Percentiles rank a stretch among this genome's conserved stretches.
Evolutionary conservation across 2,329 filamentous ascomycete genomes (phyloP).

Genomic region (Talaromyces sp.): DNA sequence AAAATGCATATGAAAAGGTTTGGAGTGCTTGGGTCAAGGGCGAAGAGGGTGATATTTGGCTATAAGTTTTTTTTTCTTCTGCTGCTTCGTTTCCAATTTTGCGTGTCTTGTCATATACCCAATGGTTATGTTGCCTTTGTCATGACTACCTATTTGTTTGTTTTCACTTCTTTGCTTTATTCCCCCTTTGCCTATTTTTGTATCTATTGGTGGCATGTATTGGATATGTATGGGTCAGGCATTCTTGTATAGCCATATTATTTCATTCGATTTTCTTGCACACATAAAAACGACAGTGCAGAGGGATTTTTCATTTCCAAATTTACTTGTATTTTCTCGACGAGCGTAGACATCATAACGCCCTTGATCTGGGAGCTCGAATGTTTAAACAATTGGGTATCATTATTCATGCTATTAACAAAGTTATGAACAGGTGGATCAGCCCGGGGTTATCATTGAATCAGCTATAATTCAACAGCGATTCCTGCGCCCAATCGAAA

Average conservation of each 20-base stretch:
- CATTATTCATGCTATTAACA: not conserved
- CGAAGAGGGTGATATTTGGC: constrained; percentile 87
- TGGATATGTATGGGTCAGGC: constrained; percentile 3
- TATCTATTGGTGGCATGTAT: not conserved
- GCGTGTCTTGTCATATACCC: constrained; percentile 16
- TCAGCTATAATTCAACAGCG: constrained; percentile 17
- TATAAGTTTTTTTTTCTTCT: constrained; percentile 41
- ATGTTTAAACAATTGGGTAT: not conserved
- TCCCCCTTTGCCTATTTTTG: constrained; percentile 1
- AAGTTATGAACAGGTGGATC: not conserved
- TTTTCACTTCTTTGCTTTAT: not conserved
- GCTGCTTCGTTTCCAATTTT: not conserved
- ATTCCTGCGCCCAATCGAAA: constrained; percentile 22
- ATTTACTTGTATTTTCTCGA: too few species aligned
- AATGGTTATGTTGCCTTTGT: constrained; percentile 14
- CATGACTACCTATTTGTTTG: constrained; percentile 7
- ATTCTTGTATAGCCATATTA: not conserved
- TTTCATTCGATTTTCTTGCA: not conserved
- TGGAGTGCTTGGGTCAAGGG: constrained; percentile 86
- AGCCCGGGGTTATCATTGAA: too few species aligned
- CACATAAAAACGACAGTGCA: not conserved
- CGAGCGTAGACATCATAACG: too few species aligned
- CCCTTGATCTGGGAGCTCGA: too few species aligned
- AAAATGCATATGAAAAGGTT: constrained; percentile 80
- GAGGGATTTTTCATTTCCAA: not conserved